Evolutionary conservation across 495 filamentous ascomycete genomes (phyloP), one percentile per base, ranked within the genome.

Genomic region (Annulohypoxylon nitens): DNA sequence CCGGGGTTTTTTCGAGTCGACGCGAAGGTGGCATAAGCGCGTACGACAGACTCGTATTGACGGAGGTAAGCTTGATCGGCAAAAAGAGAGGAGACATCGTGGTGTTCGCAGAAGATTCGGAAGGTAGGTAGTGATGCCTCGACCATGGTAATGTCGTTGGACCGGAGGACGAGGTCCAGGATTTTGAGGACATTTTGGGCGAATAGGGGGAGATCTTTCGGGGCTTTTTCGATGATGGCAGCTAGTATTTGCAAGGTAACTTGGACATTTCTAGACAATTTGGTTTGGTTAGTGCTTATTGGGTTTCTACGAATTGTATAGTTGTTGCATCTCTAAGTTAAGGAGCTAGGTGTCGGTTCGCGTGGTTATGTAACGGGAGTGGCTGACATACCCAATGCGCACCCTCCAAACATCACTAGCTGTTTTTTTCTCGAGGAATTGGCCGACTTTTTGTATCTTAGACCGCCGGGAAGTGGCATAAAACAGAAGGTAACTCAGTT

Each of bases 401-500:
- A 88, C 87, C 71, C 91, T 89, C 83, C 89, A 93, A 64, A 97
- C 93, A 85, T 98, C 95, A 71, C 88, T 90, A 45, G 91, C 91
- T 61, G 93, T 93, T 82, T 93, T 92, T 85, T 93, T 95, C 81
- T 97, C 94, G 75, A 98, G 83, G 77, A 97, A 98, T 75, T 88
- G 88, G 78, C 93, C 93, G 55, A 98, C 93, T 79, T 98, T 98
- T 77, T 94, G 93, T 63, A 98, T 87, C 87, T 97, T 98, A 81
- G 92, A 94, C 66, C 93, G 88, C 60, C 95, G 92, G 72, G 94
- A 96, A 79, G 93, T 95, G 47, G 92, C 93, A 86, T 98, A 97
- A 86, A 95, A 98, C 30, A 97, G 89, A 59, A 98, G 88, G 78
- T 98, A 98, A 78, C 93, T 97, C 47, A 98, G 89, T 84, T 98